These are phyloP conservation scores for Alternaria ethzedia DNA, from an alignment of 2,329 filamentous ascomycete genomes.

Conservation along the genomic window DNA sequence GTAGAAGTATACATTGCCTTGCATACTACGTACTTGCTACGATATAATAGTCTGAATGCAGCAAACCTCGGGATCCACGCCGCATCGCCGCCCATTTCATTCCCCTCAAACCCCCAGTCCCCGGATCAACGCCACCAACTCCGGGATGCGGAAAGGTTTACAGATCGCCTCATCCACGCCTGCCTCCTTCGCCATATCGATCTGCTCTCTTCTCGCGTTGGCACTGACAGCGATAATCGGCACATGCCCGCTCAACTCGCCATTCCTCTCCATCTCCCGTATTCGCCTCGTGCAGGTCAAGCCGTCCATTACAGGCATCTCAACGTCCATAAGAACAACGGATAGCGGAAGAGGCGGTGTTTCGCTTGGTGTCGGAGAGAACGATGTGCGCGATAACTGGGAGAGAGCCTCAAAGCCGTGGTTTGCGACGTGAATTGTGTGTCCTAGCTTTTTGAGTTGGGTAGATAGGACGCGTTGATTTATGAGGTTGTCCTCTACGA, in stretches of 20 bases:
- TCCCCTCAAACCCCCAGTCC: background rate
- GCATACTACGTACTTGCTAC: background rate
- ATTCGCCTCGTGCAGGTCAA: slow-evolving; percentile 28
- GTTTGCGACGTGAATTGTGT: slow-evolving; percentile 30
- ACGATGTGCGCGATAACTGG: slow-evolving; percentile 12
- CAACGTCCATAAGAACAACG: slow-evolving; percentile 32
- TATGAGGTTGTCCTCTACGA: slow-evolving; percentile 44
- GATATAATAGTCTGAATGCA: background rate
- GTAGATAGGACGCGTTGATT: slow-evolving; percentile 38
- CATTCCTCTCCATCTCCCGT: slow-evolving; percentile 20
- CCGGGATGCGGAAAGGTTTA: slow-evolving; percentile 67
- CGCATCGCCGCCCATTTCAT: background rate
- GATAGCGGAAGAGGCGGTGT: background rate
- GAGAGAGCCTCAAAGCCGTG: slow-evolving; percentile 36
- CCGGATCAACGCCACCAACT: slow-evolving; percentile 1
- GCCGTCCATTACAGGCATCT: slow-evolving; percentile 45
- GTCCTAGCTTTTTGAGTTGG: slow-evolving; percentile 35
- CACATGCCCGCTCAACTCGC: slow-evolving; percentile 19
- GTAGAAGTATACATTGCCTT: background rate
- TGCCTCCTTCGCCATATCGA: slow-evolving; percentile 19
- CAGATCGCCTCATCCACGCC: slow-evolving; percentile 64
- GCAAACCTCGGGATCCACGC: background rate
- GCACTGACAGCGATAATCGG: slow-evolving; percentile 38
- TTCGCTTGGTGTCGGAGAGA: slow-evolving; percentile 1
- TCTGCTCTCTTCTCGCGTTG: slow-evolving; percentile 40